A percentile compares a stretch with the other conserved stretches of the same genome.
Evolutionary conservation across 805 yeast genomes (phyloP).

Genomic region (Pichia nakasei): DNA sequence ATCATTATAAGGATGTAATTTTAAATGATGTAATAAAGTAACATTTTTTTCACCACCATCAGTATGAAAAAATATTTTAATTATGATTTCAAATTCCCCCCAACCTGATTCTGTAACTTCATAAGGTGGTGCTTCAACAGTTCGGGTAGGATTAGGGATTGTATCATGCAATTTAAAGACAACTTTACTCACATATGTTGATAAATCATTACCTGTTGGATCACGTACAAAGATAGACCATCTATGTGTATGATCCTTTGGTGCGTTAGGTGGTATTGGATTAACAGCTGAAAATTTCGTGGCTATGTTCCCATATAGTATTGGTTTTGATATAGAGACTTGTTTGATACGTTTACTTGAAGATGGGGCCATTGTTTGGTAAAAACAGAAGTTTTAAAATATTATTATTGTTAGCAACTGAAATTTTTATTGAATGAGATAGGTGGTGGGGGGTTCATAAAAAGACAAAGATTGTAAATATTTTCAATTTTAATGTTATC

Average conservation of each 20-base stretch:
- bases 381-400: too few relatives aligned
- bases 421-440: too few relatives aligned
- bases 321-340: conserved; percentile 66
- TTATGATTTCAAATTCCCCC: conserved; percentile 96
- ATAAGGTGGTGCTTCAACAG: conserved; percentile 84
- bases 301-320: conserved; percentile 75
- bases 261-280: conserved; percentile 51
- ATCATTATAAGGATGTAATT: conserved; percentile 75
- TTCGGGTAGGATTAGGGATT: conserved; percentile 75
- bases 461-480: too few relatives aligned
- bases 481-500: too few relatives aligned
- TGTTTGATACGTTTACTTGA: conserved; percentile 32
- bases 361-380: conserved; percentile 26
- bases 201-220: conserved; percentile 71
- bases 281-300: conserved; percentile 45
- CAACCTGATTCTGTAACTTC: conserved; percentile 97
- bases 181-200: conserved; percentile 78
- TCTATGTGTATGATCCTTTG: conserved; percentile 85
- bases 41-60: conserved; percentile 85
- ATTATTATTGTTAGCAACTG: too few relatives aligned
- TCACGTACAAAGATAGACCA: conserved; percentile 92
- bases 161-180: conserved; percentile 95
- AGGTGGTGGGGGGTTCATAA: too few relatives aligned
- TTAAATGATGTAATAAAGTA: conserved; percentile 78
- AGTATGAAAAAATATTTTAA: conserved; percentile 77